Conservation (phyloP, 2,329 filamentous ascomycete species). For the Bimuria novae-zelandiae region DNA sequence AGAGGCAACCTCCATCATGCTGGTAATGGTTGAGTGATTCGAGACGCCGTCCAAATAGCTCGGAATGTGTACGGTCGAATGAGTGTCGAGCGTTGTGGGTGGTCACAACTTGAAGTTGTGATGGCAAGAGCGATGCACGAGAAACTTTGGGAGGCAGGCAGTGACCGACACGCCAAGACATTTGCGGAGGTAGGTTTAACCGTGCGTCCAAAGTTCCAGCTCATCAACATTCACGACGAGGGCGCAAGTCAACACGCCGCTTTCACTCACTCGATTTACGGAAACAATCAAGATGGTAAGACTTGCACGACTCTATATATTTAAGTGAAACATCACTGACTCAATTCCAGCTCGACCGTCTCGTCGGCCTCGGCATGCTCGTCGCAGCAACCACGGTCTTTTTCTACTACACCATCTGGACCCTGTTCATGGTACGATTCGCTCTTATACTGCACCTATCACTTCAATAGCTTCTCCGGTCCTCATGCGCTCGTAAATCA, state of each 20-base stretch:
- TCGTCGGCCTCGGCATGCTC: conserved; percentile 76
- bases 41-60: not conserved
- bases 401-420: conserved; percentile 97
- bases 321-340: conserved; percentile 9
- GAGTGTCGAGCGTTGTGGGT: not conserved
- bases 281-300: conserved; percentile 36
- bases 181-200: conserved; percentile 7
- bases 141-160: conserved; percentile 33
- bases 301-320: not conserved
- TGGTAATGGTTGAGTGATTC: not conserved
- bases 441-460: not conserved
- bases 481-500: no score
- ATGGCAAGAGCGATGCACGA: conserved; percentile 19
- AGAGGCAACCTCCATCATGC: conserved; percentile 44
- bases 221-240: conserved; percentile 18
- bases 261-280: conserved; percentile 22
- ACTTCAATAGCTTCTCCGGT: no score
- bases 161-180: conserved; percentile 10
- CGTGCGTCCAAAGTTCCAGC: conserved; percentile 18
- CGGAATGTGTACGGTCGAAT: not conserved
- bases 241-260: conserved; percentile 11
- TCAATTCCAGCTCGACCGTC: conserved; percentile 80
- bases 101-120: conserved; percentile 5
- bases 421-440: conserved; percentile 82
- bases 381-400: conserved; percentile 73